Evolutionary conservation across 495 filamentous ascomycete genomes (phyloP), one percentile per base, ranked within the genome.

Genomic region (Alectoria sarmentosa): DNA sequence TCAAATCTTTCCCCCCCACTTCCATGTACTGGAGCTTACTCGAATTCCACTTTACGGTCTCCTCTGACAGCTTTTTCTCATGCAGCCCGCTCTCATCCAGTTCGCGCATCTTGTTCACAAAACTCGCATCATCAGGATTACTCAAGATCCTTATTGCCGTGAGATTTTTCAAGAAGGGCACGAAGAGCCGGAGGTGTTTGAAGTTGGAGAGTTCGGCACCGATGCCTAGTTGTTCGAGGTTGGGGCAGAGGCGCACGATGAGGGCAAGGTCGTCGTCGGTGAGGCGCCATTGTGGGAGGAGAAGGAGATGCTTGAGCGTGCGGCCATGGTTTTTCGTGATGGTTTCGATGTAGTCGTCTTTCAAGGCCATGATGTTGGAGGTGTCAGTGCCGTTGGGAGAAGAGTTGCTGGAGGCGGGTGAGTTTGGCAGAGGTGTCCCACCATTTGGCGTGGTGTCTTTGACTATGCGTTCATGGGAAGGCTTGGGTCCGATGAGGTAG

Each of bases 161-260:
- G 6, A 83, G 66, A 13, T 81, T 80, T 1, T 76, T 74, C 8
- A 83, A 75, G 67, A 83, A 82, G 1, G 80, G 80, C 42, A 82
- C 70, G 2, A 82, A 68, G 32, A 81, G 70, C 3, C 73, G 72
- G 6, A 82, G 55, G 2, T 75, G 72, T 5, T 80, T 76, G 70
- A 83, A 73, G 61, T 73, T 74, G 23, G 71, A 71, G 10, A 75
- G 68, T 3, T 82, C 79, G 11, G 77, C 75, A 32, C 79, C 79
- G n/a, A 83, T 69, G 44, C 71, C 78, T 13, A 88, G 71, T 67
- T 88, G 83, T 66, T 87, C 83, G 26, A 86, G 70, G 59, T 86
- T 80, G 5, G 83, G 84, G 65, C 83, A 85, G 32, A 68, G 71
- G 46, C 80, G 78, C 19, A 83, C 79, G 34, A 88, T 72, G 14